Evolutionary conservation across 2,329 filamentous ascomycete species (phyloP).

Genomic region (Cladosporium sp.): DNA sequence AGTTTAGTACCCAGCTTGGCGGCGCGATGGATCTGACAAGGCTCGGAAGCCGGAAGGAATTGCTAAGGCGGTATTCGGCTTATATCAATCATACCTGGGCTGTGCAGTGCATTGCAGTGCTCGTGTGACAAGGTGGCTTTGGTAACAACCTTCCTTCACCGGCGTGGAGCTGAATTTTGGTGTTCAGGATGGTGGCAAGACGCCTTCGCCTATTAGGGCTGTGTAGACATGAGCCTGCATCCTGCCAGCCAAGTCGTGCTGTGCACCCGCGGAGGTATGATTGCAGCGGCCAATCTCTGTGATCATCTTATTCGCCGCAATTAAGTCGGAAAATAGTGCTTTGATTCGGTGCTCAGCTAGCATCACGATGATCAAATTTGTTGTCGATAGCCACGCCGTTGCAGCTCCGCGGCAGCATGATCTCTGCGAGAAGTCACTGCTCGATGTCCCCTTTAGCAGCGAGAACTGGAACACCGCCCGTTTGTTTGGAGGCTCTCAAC

Average conservation of each 20-base stretch:
- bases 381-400: background rate
- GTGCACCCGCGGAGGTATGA: background rate
- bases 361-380: background rate
- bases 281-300: too few relatives aligned
- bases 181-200: too few relatives aligned
- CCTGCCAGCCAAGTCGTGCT: background rate
- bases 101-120: background rate
- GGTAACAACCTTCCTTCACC: too few relatives aligned
- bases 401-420: background rate
- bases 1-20: background rate
- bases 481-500: too few relatives aligned
- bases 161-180: too few relatives aligned
- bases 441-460: background rate
- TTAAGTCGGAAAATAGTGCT: background rate
- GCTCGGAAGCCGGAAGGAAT: background rate
- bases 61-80: background rate
- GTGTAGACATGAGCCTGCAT: background rate
- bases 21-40: background rate
- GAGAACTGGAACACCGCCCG: background rate
- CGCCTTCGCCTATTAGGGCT: background rate
- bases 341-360: background rate
- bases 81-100: background rate
- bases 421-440: background rate
- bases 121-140: background rate
- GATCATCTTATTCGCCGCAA: background rate